phyloP scores from a whole-genome alignment of 1,139 yeast genomes.

The Geotrichum reessii region DNA sequence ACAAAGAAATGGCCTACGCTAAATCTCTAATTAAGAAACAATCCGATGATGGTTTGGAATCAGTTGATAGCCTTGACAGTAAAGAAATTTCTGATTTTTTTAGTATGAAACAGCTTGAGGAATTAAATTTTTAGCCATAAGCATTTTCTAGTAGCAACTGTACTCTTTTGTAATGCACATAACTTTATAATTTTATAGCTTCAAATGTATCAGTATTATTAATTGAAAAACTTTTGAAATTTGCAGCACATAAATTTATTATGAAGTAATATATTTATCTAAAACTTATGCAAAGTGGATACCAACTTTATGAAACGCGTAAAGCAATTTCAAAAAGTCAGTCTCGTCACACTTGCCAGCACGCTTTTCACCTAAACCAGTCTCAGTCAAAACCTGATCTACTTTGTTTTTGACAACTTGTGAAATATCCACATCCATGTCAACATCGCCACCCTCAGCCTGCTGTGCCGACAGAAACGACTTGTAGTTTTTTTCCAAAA shows the following conservation, averaged over 20 bases:
- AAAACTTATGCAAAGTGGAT: conserved; percentile 77
- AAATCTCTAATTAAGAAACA: conserved; percentile 23
- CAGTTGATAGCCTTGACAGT: not conserved
- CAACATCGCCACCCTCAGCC: conserved; percentile 10
- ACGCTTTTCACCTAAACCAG: conserved; percentile 79
- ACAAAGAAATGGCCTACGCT: conserved; percentile 76
- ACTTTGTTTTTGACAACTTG: conserved; percentile 16
- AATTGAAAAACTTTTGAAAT: too few species aligned
- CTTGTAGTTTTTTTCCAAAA: conserved; percentile 82
- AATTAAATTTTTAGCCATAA: not conserved
- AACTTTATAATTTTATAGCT: too few species aligned
- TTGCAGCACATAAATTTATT: too few species aligned
- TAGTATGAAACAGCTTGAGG: not conserved
- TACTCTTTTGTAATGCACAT: too few species aligned
- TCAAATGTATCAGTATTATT: too few species aligned
- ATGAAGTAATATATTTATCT: not conserved
- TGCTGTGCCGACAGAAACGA: conserved; percentile 57
- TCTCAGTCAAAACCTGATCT: conserved; percentile 50
- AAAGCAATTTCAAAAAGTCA: conserved; percentile 78
- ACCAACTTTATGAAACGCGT: conserved; percentile 95
- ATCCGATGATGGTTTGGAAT: not conserved
- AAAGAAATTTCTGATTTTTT: not conserved
- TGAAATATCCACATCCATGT: conserved; percentile 24
- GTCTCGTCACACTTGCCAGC: conserved; percentile 93
- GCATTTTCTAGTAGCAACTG: too few species aligned